These are phyloP conservation scores for Monosporascus cannonballus DNA, from an alignment of 2,329 filamentous ascomycete genomes.

Conservation along the genomic window DNA sequence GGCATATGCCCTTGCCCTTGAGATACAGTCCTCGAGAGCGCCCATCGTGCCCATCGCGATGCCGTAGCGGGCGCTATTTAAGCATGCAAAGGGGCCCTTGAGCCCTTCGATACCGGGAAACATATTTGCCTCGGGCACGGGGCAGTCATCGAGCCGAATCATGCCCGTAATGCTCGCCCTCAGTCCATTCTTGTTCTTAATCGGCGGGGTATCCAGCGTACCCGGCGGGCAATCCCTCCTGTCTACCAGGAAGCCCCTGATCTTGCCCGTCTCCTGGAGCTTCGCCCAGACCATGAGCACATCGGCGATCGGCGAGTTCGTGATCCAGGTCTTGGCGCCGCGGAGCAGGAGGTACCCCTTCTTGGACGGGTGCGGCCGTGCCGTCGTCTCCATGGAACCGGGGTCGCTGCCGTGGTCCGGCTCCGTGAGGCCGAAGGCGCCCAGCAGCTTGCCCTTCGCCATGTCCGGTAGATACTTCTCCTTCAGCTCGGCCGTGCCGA, in stretches of 20 bases:
- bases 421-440: slow-evolving; percentile 86
- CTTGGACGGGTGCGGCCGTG: slow-evolving; percentile 78
- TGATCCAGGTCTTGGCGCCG: slow-evolving; percentile 92
- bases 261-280: slow-evolving; percentile 84
- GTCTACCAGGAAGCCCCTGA: slow-evolving; percentile 87
- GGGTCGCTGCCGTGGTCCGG: slow-evolving; percentile 91
- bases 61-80: slow-evolving; percentile 89
- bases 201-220: slow-evolving; percentile 81
- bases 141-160: slow-evolving; percentile 91
- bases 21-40: slow-evolving; percentile 86
- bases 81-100: slow-evolving; percentile 81
- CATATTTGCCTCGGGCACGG: slow-evolving; percentile 88
- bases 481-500: slow-evolving; percentile 81
- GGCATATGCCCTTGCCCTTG: slow-evolving; percentile 76
- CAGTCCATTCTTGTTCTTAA: slow-evolving; percentile 94
- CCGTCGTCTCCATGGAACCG: slow-evolving; percentile 81
- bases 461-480: slow-evolving; percentile 74
- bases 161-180: slow-evolving; percentile 93
- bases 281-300: slow-evolving; percentile 90
- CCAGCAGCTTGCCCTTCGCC: slow-evolving; percentile 75
- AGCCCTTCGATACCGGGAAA: slow-evolving; percentile 86
- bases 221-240: slow-evolving; percentile 78
- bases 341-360: slow-evolving; percentile 74
- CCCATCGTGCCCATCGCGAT: slow-evolving; percentile 94
- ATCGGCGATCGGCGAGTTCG: slow-evolving; percentile 85